Evolutionary conservation across 2,329 filamentous ascomycete species (phyloP).

Genomic region (Ophiostoma montium): DNA sequence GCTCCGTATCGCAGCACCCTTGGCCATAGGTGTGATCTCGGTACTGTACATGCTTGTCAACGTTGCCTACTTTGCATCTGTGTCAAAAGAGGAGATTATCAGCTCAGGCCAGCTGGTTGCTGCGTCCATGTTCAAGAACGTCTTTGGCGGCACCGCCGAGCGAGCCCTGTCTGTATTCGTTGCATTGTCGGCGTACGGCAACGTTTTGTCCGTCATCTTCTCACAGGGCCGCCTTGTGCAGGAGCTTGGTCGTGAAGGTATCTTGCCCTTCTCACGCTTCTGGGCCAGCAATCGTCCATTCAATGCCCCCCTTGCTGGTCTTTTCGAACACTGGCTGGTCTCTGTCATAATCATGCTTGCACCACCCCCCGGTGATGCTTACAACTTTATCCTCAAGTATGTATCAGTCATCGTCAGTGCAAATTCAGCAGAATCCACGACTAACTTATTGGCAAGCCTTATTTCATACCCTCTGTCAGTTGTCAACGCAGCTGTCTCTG

Average conservation of each 20-base stretch:
- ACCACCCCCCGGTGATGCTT: constrained; percentile 52
- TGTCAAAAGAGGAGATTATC: constrained; percentile 38
- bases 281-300: constrained; percentile 52
- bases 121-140: constrained; percentile 40
- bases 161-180: constrained; percentile 50
- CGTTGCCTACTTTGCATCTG: constrained; percentile 50
- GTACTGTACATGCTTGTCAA: constrained; percentile 54
- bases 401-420: too few relatives aligned
- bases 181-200: constrained; percentile 52
- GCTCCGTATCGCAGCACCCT: constrained; percentile 48
- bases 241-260: constrained; percentile 50
- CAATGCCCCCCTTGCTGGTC: constrained; percentile 45
- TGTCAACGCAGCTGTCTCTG: constrained; percentile 40
- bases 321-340: constrained; percentile 50
- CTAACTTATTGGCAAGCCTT: constrained; percentile 20
- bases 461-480: constrained; percentile 51
- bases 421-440: too few relatives aligned
- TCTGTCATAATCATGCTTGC: constrained; percentile 52
- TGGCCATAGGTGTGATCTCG: constrained; percentile 43
- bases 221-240: constrained; percentile 53
- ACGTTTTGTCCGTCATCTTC: constrained; percentile 54
- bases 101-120: constrained; percentile 36
- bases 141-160: constrained; percentile 39
- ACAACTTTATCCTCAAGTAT: constrained; percentile 44
- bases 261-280: constrained; percentile 47